These are phyloP conservation scores for Globisporangium emineosum DNA, from an alignment of 352 stramenopile species.

Conservation along the genomic window DNA sequence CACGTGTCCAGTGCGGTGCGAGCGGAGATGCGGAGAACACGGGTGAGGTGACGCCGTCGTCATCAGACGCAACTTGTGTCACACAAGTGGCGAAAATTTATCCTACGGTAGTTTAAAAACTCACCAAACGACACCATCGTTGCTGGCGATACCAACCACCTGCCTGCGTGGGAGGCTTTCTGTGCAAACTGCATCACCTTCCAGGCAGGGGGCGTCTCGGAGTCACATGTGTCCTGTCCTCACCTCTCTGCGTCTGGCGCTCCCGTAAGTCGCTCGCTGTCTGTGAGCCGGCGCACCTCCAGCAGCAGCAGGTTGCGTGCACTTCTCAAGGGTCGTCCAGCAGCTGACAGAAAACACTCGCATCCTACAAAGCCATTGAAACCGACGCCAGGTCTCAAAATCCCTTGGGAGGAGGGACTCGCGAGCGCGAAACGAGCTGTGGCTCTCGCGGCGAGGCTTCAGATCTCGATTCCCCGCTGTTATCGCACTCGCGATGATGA, in stretches of 20 bases:
- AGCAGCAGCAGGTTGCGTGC: not conserved
- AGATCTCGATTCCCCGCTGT: not conserved
- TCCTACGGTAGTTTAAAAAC: not conserved
- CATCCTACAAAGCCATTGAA: not conserved
- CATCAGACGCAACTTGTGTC: not conserved
- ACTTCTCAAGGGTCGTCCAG: too few relatives aligned
- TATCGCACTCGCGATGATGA: too few relatives aligned
- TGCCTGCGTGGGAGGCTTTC: not conserved
- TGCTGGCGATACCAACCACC: not conserved
- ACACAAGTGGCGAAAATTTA: not conserved
- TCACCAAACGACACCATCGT: not conserved
- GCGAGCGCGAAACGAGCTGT: not conserved
- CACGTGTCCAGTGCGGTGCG: not conserved
- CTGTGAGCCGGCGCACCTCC: not conserved
- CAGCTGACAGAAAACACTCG: not conserved
- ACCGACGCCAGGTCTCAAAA: not conserved
- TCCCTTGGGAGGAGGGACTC: too few relatives aligned
- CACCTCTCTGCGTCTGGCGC: not conserved
- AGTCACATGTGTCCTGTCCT: not conserved
- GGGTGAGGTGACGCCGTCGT: not conserved
- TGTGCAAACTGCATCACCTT: not conserved
- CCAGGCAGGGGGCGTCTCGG: too few relatives aligned
- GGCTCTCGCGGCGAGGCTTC: not conserved
- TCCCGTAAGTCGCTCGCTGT: not conserved
- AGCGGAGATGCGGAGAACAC: not conserved